phyloP scores from a whole-genome alignment of 148 eudicot species.

The Chenopodium suecicum region DNA sequence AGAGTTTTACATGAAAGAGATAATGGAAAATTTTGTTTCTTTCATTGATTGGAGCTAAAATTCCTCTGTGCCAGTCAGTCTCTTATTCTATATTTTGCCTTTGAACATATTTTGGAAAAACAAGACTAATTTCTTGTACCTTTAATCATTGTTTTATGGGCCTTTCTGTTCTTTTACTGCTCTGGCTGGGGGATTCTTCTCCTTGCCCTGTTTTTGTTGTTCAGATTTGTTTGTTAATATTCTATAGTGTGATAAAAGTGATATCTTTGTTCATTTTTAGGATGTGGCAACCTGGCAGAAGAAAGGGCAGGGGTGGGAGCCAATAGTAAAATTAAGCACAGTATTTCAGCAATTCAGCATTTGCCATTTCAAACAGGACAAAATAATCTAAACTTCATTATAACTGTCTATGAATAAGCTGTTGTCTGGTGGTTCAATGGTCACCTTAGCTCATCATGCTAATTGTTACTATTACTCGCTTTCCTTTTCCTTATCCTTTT shows the following conservation, averaged over 20 bases:
- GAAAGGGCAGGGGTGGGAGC: neutral
- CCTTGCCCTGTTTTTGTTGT: neutral
- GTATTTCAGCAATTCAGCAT: constrained; percentile 1
- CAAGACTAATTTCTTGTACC: neutral
- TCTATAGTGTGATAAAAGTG: too few relatives aligned
- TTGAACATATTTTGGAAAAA: neutral
- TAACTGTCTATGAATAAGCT: constrained; percentile 21
- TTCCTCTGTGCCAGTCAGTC: constrained; percentile 5
- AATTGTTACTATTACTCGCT: neutral
- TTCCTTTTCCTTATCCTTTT: neutral
- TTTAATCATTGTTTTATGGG: neutral
- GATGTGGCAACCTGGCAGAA: neutral
- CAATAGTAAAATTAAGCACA: neutral
- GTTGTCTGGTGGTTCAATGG: constrained; percentile 14
- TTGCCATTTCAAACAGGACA: constrained; percentile 4
- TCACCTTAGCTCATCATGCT: constrained; percentile 9
- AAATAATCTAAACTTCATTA: constrained; percentile 10
- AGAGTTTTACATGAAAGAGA: neutral
- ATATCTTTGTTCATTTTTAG: neutral
- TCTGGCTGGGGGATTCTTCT: neutral
- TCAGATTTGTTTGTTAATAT: neutral
- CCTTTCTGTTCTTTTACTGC: neutral
- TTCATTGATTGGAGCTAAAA: neutral
- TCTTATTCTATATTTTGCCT: neutral
- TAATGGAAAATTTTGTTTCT: neutral